Percentiles rank a stretch among this genome's conserved stretches.
Conservation (phyloP, 805 yeast species). For the Candida palmyrensis region DNA sequence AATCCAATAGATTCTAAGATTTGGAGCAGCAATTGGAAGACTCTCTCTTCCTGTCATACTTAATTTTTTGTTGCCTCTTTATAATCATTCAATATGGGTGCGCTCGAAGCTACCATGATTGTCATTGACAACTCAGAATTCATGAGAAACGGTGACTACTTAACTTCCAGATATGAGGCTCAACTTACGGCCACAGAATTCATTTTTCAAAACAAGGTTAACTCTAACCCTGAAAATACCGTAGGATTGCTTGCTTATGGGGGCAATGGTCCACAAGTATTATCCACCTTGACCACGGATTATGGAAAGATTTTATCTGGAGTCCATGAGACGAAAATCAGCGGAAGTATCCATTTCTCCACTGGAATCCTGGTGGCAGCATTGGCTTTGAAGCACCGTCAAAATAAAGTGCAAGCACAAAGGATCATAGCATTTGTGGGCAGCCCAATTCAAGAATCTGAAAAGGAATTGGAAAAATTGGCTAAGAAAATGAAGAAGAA, state of each 20-base stretch:
- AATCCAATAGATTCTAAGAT: too few relatives aligned
- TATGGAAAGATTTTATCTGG: constrained; percentile 83
- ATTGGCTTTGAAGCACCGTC: constrained; percentile 91
- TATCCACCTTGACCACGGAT: constrained; percentile 82
- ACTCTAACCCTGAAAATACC: constrained; percentile 88
- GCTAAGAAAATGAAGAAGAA: constrained; percentile 94
- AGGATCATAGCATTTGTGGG: constrained; percentile 89
- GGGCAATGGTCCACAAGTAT: constrained; percentile 79
- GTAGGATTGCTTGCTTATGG: constrained; percentile 89
- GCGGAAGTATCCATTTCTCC: constrained; percentile 62
- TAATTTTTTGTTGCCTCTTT: too few relatives aligned
- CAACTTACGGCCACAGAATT: constrained; percentile 86
- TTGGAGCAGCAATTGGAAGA: too few relatives aligned
- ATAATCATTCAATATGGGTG: too few relatives aligned
- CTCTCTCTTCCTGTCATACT: too few relatives aligned
- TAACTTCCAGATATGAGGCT: constrained; percentile 84
- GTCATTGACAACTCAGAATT: constrained; percentile 94
- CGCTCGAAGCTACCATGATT: constrained; percentile 89
- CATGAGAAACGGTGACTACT: constrained; percentile 92
- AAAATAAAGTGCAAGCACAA: constrained; percentile 87
- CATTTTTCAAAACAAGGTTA: constrained; percentile 80
- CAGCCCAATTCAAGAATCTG: constrained; percentile 68
- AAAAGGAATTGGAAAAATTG: constrained; percentile 69
- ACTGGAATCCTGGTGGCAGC: constrained; percentile 90
- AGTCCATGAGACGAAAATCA: constrained; percentile 69